Conservation (phyloP, 768 basidiomycete species). For the Daedaleopsis nitida region DNA sequence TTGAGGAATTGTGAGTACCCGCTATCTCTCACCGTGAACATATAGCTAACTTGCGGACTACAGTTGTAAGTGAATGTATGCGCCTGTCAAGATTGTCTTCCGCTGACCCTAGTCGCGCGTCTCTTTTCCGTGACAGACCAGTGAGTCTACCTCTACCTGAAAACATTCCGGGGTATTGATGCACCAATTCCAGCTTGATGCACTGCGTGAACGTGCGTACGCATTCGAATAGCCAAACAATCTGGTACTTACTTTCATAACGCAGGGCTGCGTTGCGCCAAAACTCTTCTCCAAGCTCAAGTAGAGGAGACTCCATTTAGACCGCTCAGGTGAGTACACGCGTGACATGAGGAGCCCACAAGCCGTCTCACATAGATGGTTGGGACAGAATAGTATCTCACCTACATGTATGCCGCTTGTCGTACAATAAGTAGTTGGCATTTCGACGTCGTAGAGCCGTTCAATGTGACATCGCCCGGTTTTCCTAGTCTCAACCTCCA, state of each 20-base stretch:
- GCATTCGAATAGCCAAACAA: no score
- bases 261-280: conserved; percentile 62
- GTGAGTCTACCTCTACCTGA: conserved; percentile 55
- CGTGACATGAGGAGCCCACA: no score
- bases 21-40: background rate
- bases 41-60: conserved; percentile 10
- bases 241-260: no score
- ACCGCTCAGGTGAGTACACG: background rate
- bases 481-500: no score
- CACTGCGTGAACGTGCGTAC: conserved; percentile 84
- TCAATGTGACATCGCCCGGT: no score
- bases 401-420: background rate
- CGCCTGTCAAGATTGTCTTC: background rate
- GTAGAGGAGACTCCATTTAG: conserved; percentile 30
- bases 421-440: no score
- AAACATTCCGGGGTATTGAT: conserved; percentile 12
- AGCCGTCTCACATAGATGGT: no score
- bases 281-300: conserved; percentile 81
- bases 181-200: conserved; percentile 65
- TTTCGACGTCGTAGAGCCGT: no score
- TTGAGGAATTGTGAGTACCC: conserved; percentile 72
- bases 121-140: conserved; percentile 52
- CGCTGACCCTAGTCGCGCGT: conserved; percentile 3
- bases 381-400: background rate
- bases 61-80: conserved; percentile 26